Conservation (phyloP, 2,329 filamentous ascomycete genomes). For the Microcyclospora pomicola region DNA sequence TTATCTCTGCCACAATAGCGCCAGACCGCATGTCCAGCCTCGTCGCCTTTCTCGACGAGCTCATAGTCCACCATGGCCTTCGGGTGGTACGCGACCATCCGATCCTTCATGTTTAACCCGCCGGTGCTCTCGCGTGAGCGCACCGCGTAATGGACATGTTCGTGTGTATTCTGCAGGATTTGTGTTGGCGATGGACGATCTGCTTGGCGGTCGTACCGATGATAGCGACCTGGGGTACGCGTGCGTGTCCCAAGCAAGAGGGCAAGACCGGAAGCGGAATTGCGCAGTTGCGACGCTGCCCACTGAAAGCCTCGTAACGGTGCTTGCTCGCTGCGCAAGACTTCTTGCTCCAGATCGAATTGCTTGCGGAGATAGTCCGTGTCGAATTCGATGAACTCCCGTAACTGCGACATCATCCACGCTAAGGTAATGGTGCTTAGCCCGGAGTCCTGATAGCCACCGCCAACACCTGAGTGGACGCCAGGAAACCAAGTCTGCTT, state of each 20-base stretch:
- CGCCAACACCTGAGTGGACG: constrained; percentile 28
- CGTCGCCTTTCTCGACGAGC: constrained; percentile 2
- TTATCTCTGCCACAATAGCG: constrained; percentile 5
- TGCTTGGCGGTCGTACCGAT: constrained; percentile 4
- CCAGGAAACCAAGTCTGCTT: constrained; percentile 34
- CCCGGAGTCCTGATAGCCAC: constrained; percentile 27
- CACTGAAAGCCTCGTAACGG: constrained; percentile 4
- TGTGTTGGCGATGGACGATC: neutral
- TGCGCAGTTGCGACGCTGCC: constrained; percentile 5
- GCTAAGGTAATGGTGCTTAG: constrained; percentile 37
- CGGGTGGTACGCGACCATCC: constrained; percentile 4
- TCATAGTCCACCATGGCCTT: constrained; percentile 7
- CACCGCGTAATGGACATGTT: constrained; percentile 5
- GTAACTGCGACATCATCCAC: constrained; percentile 41
- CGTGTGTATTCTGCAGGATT: constrained; percentile 6
- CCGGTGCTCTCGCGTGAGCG: constrained; percentile 5
- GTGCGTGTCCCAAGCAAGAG: constrained; percentile 3
- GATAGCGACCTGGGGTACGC: constrained; percentile 5
- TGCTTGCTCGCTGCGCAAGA: constrained; percentile 2
- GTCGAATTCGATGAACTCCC: constrained; percentile 29
- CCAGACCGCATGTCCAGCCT: constrained; percentile 7
- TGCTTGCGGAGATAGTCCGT: constrained; percentile 29
- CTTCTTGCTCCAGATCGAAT: constrained; percentile 1
- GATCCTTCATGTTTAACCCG: constrained; percentile 4
- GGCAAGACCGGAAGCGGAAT: constrained; percentile 4